Evolutionary conservation across 176 grass and related monocot genomes (phyloP), one percentile per base, ranked within the genome.

Genomic region (Avena eriantha): DNA sequence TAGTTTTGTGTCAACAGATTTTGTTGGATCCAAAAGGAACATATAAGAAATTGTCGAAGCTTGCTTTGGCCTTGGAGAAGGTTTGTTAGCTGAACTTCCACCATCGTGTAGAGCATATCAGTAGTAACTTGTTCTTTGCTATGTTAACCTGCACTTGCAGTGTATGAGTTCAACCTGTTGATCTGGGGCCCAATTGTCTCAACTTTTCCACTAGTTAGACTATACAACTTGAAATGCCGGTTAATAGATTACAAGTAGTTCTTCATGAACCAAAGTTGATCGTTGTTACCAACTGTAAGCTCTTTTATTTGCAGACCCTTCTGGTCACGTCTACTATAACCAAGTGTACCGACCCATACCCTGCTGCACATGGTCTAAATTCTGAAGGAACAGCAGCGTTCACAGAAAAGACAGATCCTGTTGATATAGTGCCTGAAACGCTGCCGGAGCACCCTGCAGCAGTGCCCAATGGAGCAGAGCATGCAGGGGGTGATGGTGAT

Each of bases 51-150:
- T 77, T 99, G 35, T 64, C 87, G 4, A 99, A 99, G 84, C 83
- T 99, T 89, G 83, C 94, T 49, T 86, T 94, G 33, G 94, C 97
- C 49, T 86, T 99, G 86, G 97, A 99, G 73, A 99, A 99, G 97
- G 97, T 99, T 90, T 88, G 87, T 90, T 78, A 79, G 1, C 82
- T 79, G 57, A 83, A 46, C 56, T 76, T 82, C 35, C 65, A 85
- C 60, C 22, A n/a, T 79, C 0, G 9, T 23, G n/a, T 79, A 69
- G 17, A 64, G 10, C 24, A 33, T 81, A 82, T 82, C 49, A 36
- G 16, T 77, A 15, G 2, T 10, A 33, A 47, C 22, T 64, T 13
- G 23, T 58, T 87, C 23, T 86, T 84, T 78, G 16, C 17, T 82
- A 35, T 80, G 65, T 45, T 86, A 65, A 39, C 21, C 8, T 79